Conservation (phyloP, 2,329 filamentous ascomycete genomes). For the Aspergillus transmontanensis region DNA sequence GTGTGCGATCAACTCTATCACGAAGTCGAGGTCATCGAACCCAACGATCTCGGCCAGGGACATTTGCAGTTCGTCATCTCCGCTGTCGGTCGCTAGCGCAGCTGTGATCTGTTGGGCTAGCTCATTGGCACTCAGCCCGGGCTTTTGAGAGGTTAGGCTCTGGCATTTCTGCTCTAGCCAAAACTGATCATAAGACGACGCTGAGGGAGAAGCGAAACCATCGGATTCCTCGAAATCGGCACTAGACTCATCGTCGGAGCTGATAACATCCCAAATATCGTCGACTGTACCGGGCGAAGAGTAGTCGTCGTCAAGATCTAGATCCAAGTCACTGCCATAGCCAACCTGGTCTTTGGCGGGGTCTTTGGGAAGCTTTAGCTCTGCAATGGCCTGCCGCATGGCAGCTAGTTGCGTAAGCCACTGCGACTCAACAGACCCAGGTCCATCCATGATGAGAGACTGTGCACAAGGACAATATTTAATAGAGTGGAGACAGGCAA, state of each 20-base stretch:
- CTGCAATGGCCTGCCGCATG: conserved; percentile 83
- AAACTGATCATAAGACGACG: conserved; percentile 54
- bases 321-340: conserved; percentile 57
- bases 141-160: conserved; percentile 64
- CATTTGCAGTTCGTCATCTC: conserved; percentile 88
- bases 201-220: conserved; percentile 35
- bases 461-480: neutral
- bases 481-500: neutral
- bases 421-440: conserved; percentile 53
- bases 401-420: conserved; percentile 84
- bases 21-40: conserved; percentile 89
- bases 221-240: conserved; percentile 63
- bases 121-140: conserved; percentile 68
- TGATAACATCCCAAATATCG: conserved; percentile 93
- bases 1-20: conserved; percentile 84
- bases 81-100: conserved; percentile 68
- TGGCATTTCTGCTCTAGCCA: conserved; percentile 76
- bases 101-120: conserved; percentile 77
- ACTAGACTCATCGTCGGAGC: conserved; percentile 68
- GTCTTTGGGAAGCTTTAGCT: conserved; percentile 62
- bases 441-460: conserved; percentile 16
- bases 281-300: conserved; percentile 65
- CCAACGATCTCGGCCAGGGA: conserved; percentile 86
- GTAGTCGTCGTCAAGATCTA: conserved; percentile 66
- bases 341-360: conserved; percentile 41